A percentile compares a stretch with the other conserved stretches of the same genome.
phyloP scores from a whole-genome alignment of 1,284 basidiomycete species.

The Cutaneotrichosporon cavernicola region DNA sequence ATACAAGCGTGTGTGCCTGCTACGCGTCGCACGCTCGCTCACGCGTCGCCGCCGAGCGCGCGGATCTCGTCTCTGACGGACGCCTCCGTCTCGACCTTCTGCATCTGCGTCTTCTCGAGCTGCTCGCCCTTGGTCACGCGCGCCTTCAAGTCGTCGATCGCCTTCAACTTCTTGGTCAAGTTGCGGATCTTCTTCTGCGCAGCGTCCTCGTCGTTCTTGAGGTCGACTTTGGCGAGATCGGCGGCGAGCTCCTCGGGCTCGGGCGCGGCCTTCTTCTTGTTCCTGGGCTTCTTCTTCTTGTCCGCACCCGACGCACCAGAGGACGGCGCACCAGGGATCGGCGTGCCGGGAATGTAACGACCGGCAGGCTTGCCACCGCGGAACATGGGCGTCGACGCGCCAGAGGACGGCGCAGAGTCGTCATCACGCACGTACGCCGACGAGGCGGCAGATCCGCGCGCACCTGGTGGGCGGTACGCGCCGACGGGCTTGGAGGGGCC shows the following conservation, averaged over 20 bases:
- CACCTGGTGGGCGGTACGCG: constrained; percentile 87
- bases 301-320: constrained; percentile 51
- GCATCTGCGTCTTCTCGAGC: constrained; percentile 87
- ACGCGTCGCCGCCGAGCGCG: constrained; percentile 51
- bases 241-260: constrained; percentile 28
- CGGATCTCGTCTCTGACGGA: constrained; percentile 78
- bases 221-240: constrained; percentile 35
- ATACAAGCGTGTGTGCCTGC: too few relatives aligned
- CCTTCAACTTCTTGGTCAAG: constrained; percentile 89
- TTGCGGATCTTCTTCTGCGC: constrained; percentile 88
- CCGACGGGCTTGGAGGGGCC: constrained; percentile 65
- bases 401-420: constrained; percentile 57
- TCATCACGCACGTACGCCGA: constrained; percentile 86
- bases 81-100: constrained; percentile 87
- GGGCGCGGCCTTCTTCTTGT: constrained; percentile 55
- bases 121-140: constrained; percentile 81
- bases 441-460: constrained; percentile 79
- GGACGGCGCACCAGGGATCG: constrained; percentile 43
- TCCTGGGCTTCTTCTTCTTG: constrained; percentile 60
- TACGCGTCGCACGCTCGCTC: not conserved
- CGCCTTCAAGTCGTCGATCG: constrained; percentile 92
- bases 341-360: constrained; percentile 68
- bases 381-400: constrained; percentile 58
- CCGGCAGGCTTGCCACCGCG: constrained; percentile 58
- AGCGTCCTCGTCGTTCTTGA: constrained; percentile 65